These are phyloP conservation scores for Mortierella sp. DNA, from an alignment of 371 early-diverging fungal genomes.

Conservation along the genomic window DNA sequence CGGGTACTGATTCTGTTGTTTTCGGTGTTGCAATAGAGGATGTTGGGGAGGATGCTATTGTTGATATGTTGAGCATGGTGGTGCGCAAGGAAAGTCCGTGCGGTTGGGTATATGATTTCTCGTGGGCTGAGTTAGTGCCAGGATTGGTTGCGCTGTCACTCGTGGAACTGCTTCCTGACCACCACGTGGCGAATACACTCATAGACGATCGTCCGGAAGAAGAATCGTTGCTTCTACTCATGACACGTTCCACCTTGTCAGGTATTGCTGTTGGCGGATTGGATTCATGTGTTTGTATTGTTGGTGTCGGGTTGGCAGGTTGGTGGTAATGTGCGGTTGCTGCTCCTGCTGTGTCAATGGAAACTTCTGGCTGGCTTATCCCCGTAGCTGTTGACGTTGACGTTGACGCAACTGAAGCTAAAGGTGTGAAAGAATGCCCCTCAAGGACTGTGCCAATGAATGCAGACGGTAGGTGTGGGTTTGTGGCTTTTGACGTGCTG, in stretches of 20 bases:
- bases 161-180: conserved; percentile 32
- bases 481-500: neutral
- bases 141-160: conserved; percentile 16
- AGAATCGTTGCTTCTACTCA: conserved; percentile 2
- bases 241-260: neutral
- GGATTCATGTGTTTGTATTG: neutral
- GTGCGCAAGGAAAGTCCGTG: conserved; percentile 12
- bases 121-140: conserved; percentile 15
- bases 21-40: conserved; percentile 2
- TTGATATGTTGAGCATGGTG: neutral
- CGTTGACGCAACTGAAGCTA: neutral
- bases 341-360: neutral
- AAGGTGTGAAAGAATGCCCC: conserved; percentile 18
- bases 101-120: conserved; percentile 18
- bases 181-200: conserved; percentile 33
- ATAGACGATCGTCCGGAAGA: conserved; percentile 26
- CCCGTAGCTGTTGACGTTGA: neutral
- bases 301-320: neutral
- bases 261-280: neutral
- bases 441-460: conserved; percentile 35
- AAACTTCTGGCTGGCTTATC: neutral
- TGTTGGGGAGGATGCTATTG: conserved; percentile 2
- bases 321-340: neutral
- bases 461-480: neutral
- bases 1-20: neutral